These are phyloP conservation scores for Nasturtium officinale DNA, from an alignment of 345 rosid species.

Conservation along the genomic window DNA sequence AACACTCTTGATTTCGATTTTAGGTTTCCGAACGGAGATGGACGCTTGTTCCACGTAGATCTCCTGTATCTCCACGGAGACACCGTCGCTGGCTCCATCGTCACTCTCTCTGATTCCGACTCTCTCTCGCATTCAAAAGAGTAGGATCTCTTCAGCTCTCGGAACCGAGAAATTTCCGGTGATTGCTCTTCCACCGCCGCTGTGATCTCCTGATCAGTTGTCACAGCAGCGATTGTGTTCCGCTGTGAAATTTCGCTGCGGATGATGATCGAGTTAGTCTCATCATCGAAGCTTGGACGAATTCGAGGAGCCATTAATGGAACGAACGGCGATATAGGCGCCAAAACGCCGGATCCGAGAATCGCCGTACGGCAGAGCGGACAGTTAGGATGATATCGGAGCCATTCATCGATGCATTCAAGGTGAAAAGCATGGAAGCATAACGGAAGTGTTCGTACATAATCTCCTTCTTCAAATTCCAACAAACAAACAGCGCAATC, in stretches of 20 bases:
- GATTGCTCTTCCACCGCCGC: slow-evolving; percentile 57
- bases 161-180: slow-evolving; percentile 47
- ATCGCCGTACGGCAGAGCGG: slow-evolving; percentile 89
- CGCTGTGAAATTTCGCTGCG: slow-evolving; percentile 25
- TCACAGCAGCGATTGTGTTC: slow-evolving; percentile 4
- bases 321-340: slow-evolving; percentile 63
- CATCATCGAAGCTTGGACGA: slow-evolving; percentile 76
- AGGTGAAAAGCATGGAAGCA: slow-evolving; percentile 91
- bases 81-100: slow-evolving; percentile 68
- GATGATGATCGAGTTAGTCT: slow-evolving; percentile 35
- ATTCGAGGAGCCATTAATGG: slow-evolving; percentile 91
- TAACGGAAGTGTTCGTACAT: slow-evolving; percentile 76
- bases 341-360: slow-evolving; percentile 47
- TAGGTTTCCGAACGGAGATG: slow-evolving; percentile 80
- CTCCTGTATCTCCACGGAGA: slow-evolving; percentile 82
- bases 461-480: slow-evolving; percentile 83
- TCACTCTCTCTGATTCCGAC: slow-evolving; percentile 63
- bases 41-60: slow-evolving; percentile 79
- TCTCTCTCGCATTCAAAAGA: slow-evolving; percentile 87
- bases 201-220: slow-evolving; percentile 37
- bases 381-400: slow-evolving; percentile 87
- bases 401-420: slow-evolving; percentile 92
- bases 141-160: slow-evolving; percentile 71
- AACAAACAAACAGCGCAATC: slow-evolving; percentile 83
- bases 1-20: slow-evolving; percentile 72